These are phyloP conservation scores for Paecilomyces variotii DNA, from an alignment of 2,329 filamentous ascomycete genomes.

Conservation along the genomic window DNA sequence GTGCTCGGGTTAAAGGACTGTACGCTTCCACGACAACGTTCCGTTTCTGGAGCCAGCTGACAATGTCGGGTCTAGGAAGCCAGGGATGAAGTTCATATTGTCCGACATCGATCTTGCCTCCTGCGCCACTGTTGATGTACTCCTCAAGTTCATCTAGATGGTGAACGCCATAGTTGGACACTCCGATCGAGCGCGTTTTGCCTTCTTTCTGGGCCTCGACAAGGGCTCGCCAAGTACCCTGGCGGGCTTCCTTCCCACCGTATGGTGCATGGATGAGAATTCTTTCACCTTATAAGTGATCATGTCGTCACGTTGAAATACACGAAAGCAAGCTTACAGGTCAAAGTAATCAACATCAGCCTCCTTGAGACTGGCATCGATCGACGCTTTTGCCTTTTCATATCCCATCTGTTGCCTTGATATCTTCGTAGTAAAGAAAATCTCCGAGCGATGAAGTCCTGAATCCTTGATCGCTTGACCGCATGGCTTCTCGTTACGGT, in stretches of 20 bases:
- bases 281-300: constrained; percentile 11
- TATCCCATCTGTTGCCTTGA: constrained; percentile 50
- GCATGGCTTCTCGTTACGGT: constrained; percentile 51
- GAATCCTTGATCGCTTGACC: constrained; percentile 46
- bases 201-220: constrained; percentile 33
- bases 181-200: constrained; percentile 32
- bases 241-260: constrained; percentile 28
- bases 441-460: constrained; percentile 44
- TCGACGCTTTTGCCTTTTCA: constrained; percentile 53
- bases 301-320: background rate
- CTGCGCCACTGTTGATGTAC: constrained; percentile 32
- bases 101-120: constrained; percentile 69
- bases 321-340: constrained; percentile 39
- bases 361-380: constrained; percentile 55
- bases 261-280: constrained; percentile 34
- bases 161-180: constrained; percentile 33
- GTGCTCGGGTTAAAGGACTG: constrained; percentile 38
- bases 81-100: constrained; percentile 90
- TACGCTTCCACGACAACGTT: constrained; percentile 54
- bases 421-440: constrained; percentile 59
- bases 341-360: constrained; percentile 61
- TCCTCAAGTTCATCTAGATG: constrained; percentile 34
- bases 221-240: constrained; percentile 33
- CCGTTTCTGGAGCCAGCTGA: constrained; percentile 62
- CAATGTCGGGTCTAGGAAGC: constrained; percentile 71